Evolutionary conservation across 306 rosid species (phyloP), one percentile per base, ranked within the genome.

Genomic region (Vigna mungo): DNA sequence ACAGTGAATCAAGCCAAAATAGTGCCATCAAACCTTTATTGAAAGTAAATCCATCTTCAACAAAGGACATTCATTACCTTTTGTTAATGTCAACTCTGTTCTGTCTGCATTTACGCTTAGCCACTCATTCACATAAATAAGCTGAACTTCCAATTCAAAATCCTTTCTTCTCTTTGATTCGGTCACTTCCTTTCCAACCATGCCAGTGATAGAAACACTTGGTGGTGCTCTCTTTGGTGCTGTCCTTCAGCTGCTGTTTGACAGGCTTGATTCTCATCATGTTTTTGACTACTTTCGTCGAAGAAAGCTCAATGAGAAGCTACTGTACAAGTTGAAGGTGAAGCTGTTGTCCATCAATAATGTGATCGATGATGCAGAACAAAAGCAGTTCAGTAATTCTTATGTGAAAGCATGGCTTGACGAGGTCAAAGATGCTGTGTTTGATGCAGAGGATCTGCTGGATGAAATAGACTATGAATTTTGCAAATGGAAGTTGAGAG

Each of bases 351-450:
- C 3, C 21, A 6, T 49, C 55, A 16, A 49, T 44, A 4, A 4
- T 44, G 49, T 10, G 49, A 44, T 41, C 1, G 46, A 41, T 9
- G 46, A 41, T 41, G 46, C 46, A 41, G 55, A 49, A 49, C 20
- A 0, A 49, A 49, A 49, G 9, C 20, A 49, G 55, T 15, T 49
- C 55, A 49, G 1, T 51, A 51, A n/a, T 51, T 6, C 56, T 0
- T 51, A 1, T 0, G 21, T 51, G 1, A 51, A 44, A 44, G 49
- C 5, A 12, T 44, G 49, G 49, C 49, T 44, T 12, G 49, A 44
- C 11, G 49, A 44, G 4, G 56, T n/a, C 1, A n/a, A 0, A 54
- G 30, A 18, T 0, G 2, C 2, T 0, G 0, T 54, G 6, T 1
- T 9, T 3, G 60, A 54, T 18, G 14, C 60, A 8, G 14, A 18